Percentiles rank a stretch among this genome's conserved stretches.
These are phyloP conservation scores for Rhynchospora tenuis DNA, from an alignment of 176 grass and related monocot genomes.

Conservation along the genomic window DNA sequence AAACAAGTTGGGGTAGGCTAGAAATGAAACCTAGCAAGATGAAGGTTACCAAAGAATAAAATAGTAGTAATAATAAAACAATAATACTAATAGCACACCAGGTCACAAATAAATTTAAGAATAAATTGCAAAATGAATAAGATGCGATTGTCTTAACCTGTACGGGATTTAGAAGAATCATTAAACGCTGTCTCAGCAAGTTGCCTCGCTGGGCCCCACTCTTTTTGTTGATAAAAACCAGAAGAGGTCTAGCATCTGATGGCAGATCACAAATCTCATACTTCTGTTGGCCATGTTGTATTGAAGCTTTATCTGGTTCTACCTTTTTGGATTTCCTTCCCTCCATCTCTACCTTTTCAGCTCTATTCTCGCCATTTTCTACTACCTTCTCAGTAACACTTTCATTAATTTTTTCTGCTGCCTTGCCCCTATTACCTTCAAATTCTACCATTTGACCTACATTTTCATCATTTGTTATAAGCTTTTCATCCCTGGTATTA, in stretches of 20 bases:
- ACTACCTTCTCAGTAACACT: neutral
- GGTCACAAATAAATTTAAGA: neutral
- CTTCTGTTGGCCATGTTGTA: conserved; percentile 47
- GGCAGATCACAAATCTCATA: conserved; percentile 52
- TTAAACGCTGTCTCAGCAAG: conserved; percentile 58
- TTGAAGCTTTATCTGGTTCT: conserved; percentile 29
- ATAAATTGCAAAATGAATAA: neutral
- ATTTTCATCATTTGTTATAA: neutral
- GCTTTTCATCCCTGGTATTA: neutral
- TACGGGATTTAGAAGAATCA: conserved; percentile 83
- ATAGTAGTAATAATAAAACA: too few species aligned
- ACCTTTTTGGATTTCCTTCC: conserved; percentile 18
- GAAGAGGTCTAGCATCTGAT: conserved; percentile 66
- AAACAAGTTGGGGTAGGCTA: too few species aligned
- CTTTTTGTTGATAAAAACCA: conserved; percentile 94
- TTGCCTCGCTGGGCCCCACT: conserved; percentile 72
- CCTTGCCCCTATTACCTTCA: neutral
- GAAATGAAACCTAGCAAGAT: too few species aligned
- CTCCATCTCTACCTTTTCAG: conserved; percentile 23
- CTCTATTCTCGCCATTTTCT: conserved; percentile 20
- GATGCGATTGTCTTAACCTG: conserved; percentile 42
- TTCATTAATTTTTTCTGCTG: neutral
- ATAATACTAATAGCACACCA: too few species aligned
- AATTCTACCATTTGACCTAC: neutral
- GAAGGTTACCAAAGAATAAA: too few species aligned